phyloP scores from a whole-genome alignment of 2,329 filamentous ascomycete genomes.

The Pochonia chlamydosporia region DNA sequence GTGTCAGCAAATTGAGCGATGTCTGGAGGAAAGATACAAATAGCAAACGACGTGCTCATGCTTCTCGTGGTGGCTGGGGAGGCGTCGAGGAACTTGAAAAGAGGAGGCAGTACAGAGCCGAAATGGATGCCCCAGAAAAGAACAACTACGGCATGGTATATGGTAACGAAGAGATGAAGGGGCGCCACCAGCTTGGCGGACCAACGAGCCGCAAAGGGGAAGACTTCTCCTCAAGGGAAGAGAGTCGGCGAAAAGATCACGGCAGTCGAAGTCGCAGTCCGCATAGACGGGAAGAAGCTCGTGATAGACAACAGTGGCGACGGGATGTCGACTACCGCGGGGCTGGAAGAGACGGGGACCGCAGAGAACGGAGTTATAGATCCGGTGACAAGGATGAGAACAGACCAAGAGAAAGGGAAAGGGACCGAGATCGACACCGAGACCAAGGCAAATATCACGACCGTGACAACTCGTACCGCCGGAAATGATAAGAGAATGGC shows the following conservation, averaged over 20 bases:
- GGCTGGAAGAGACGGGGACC: constrained; percentile 16
- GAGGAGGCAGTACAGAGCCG: constrained; percentile 80
- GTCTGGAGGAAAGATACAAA: constrained; percentile 85
- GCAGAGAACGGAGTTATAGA: constrained; percentile 9
- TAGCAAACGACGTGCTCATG: constrained; percentile 60
- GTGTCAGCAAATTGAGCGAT: constrained; percentile 80
- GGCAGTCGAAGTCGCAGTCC: not conserved
- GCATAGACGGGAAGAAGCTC: constrained; percentile 24
- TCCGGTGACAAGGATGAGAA: constrained; percentile 24
- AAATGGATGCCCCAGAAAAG: constrained; percentile 40
- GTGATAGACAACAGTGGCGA: constrained; percentile 25
- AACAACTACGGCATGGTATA: constrained; percentile 74
- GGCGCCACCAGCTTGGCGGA: constrained; percentile 37
- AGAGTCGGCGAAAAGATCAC: not conserved
- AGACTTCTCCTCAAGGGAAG: constrained; percentile 12
- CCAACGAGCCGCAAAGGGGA: constrained; percentile 17
- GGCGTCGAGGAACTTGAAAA: constrained; percentile 85
- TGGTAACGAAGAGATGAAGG: constrained; percentile 62
- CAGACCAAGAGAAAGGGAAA: constrained; percentile 15
- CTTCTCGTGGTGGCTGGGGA: constrained; percentile 72
- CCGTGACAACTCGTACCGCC: constrained; percentile 12
- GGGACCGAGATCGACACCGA: constrained; percentile 22
- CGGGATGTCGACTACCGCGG: constrained; percentile 20
- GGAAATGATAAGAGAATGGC: constrained; percentile 8
- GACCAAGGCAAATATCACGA: constrained; percentile 7